Evolutionary conservation across 257 asterid species (phyloP).

Genomic region (Gentiana straminea): DNA sequence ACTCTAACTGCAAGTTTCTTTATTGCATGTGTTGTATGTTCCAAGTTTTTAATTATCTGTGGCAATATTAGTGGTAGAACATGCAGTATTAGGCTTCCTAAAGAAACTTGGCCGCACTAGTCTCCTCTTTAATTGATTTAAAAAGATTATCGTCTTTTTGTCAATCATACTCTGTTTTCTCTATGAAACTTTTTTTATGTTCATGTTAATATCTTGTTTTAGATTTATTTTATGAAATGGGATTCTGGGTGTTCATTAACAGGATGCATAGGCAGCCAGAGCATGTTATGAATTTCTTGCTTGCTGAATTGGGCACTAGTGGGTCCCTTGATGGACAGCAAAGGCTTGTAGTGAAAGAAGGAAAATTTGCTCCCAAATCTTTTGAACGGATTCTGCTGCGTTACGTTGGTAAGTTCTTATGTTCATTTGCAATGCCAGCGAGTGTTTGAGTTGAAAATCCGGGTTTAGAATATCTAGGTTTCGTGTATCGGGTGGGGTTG

Average conservation of each 20-base stretch:
- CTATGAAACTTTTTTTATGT: not conserved
- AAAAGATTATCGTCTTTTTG: not conserved
- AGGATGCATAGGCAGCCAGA: slow-evolving; percentile 60
- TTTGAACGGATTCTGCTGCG: slow-evolving; percentile 89
- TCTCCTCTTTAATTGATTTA: too few relatives aligned
- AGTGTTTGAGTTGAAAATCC: too few relatives aligned
- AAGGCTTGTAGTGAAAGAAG: slow-evolving; percentile 65
- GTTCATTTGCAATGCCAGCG: not conserved
- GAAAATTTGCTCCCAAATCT: slow-evolving; percentile 93
- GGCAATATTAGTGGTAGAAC: too few relatives aligned
- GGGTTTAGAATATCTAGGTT: too few relatives aligned
- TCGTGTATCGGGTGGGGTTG: too few relatives aligned
- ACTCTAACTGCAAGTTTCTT: too few relatives aligned
- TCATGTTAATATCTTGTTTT: not conserved
- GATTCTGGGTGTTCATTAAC: too few relatives aligned
- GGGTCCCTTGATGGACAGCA: slow-evolving; percentile 97
- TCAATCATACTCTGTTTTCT: not conserved
- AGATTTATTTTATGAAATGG: too few relatives aligned
- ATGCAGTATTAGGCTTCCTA: too few relatives aligned
- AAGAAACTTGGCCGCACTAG: too few relatives aligned
- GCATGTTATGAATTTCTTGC: slow-evolving; percentile 49
- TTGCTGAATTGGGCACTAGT: slow-evolving; percentile 97
- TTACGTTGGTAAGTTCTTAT: slow-evolving; percentile 60
- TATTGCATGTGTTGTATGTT: too few relatives aligned
- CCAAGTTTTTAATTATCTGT: too few relatives aligned